Base-by-base conservation (phyloP, 208 protist species). In the Phytomonas francai region DNA sequence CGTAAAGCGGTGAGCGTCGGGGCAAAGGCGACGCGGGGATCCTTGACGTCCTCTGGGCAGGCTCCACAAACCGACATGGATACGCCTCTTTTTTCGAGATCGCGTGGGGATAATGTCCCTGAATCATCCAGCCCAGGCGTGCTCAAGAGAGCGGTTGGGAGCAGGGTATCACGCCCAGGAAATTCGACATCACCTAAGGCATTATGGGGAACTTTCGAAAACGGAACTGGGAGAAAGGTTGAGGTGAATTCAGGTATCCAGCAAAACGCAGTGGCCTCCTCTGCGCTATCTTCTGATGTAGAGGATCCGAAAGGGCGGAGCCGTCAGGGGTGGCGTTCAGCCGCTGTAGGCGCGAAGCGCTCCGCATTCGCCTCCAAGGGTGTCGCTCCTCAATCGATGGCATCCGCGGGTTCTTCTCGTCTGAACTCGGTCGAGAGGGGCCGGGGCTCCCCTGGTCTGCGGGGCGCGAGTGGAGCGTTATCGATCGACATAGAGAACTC, bases 1-100 rank as follows among this genome's bases (percentile, higher is more conserved):
- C 69, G 71, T 7, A 74, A 67, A 7, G n/a, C 67, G 0, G 64
- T 59, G 14, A 60, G 58, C 77, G 71, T 63, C 71, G 73, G 45
- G 56, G 62, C 62, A 77, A 68, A 71, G 80, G 80, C 57, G 42
- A 68, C 4, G 36, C 66, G 6, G 45, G 16, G 19, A 9, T 54
- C 45, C 11, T 7, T 25, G 45, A 54, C 45, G 45, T 19, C 19
- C 19, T 22, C 4, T 54, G 6, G 45, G 19, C 45, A 1, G 45
- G 2, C 45, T 6, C 22, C 45, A 9, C 11, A 7, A 1, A 25
- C 19, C 25, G 22, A 5, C 16, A 25, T 54, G 19, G 2, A 0
- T 6, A 7, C 25, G 25, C 45, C 45, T 25, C 5, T 25, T 0
- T 25, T 54, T 54, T 54, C 25, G 45, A 22, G 6, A 19, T 54